Conservation (phyloP, 1,139 yeast genomes). For the Pichia norvegensis region DNA sequence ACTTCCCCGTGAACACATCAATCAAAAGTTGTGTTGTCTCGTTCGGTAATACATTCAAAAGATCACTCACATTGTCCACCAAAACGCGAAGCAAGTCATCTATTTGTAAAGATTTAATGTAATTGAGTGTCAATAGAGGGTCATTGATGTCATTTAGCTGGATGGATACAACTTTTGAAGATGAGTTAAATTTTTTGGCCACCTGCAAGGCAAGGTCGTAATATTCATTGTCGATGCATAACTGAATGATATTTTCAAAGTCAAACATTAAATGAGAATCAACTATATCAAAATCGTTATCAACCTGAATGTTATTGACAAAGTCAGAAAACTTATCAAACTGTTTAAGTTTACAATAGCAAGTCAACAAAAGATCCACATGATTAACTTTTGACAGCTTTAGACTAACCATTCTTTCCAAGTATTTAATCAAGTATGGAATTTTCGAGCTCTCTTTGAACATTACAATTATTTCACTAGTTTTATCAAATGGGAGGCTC, state of each 20-base stretch:
- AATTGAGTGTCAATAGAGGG: slow-evolving; percentile 55
- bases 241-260: slow-evolving; percentile 57
- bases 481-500: slow-evolving; percentile 39
- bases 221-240: slow-evolving; percentile 75
- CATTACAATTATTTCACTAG: slow-evolving; percentile 72
- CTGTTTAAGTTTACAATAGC: slow-evolving; percentile 72
- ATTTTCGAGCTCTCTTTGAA: slow-evolving; percentile 82
- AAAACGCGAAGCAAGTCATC: slow-evolving; percentile 74
- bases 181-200: slow-evolving; percentile 65
- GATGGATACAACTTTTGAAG: slow-evolving; percentile 70
- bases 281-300: slow-evolving; percentile 30
- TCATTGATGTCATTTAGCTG: slow-evolving; percentile 60
- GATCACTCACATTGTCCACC: slow-evolving; percentile 43
- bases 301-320: slow-evolving; percentile 37
- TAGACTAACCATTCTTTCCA: slow-evolving; percentile 48
- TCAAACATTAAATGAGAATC: slow-evolving; percentile 44
- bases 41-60: slow-evolving; percentile 65
- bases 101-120: slow-evolving; percentile 60
- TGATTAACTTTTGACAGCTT: slow-evolving; percentile 65
- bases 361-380: slow-evolving; percentile 70
- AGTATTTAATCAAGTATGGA: slow-evolving; percentile 52
- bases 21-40: slow-evolving; percentile 78
- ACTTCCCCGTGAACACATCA: slow-evolving; percentile 83
- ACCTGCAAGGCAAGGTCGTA: slow-evolving; percentile 61
- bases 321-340: slow-evolving; percentile 52